These are phyloP conservation scores for Epichloe baconii DNA, from an alignment of 2,329 filamentous ascomycete genomes.

Conservation along the genomic window DNA sequence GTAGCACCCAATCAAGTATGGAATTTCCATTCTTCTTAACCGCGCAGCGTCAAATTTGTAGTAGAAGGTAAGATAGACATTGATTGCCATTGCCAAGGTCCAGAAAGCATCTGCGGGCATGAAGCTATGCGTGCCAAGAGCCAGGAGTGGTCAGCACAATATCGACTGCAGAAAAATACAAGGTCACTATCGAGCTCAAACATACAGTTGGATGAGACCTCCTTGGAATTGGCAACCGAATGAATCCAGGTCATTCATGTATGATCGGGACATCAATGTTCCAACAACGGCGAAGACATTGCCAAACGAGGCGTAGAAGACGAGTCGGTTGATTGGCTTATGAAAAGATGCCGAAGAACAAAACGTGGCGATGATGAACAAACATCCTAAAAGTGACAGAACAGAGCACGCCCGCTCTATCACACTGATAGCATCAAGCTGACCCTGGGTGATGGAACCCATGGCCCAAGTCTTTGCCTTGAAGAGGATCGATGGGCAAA, in stretches of 20 bases:
- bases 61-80: constrained; percentile 75
- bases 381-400: constrained; percentile 56
- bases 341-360: constrained; percentile 55
- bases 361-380: constrained; percentile 63
- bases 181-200: background rate
- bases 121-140: constrained; percentile 43
- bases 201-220: constrained; percentile 72
- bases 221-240: constrained; percentile 59
- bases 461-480: background rate
- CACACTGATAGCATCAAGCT: constrained; percentile 42
- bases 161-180: no score
- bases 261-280: constrained; percentile 57
- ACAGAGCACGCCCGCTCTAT: constrained; percentile 58
- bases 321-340: constrained; percentile 75
- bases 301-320: constrained; percentile 73
- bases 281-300: constrained; percentile 69
- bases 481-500: background rate
- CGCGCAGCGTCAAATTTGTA: constrained; percentile 52
- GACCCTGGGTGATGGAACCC: constrained; percentile 11
- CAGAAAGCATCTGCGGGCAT: constrained; percentile 64
- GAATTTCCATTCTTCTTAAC: constrained; percentile 55
- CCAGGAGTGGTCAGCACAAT: constrained; percentile 7
- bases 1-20: constrained; percentile 58
- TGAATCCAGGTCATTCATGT: constrained; percentile 33
- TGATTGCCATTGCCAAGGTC: constrained; percentile 72